Base-by-base conservation (phyloP, 441 rosid species). In the Dalechampia spathulata region DNA sequence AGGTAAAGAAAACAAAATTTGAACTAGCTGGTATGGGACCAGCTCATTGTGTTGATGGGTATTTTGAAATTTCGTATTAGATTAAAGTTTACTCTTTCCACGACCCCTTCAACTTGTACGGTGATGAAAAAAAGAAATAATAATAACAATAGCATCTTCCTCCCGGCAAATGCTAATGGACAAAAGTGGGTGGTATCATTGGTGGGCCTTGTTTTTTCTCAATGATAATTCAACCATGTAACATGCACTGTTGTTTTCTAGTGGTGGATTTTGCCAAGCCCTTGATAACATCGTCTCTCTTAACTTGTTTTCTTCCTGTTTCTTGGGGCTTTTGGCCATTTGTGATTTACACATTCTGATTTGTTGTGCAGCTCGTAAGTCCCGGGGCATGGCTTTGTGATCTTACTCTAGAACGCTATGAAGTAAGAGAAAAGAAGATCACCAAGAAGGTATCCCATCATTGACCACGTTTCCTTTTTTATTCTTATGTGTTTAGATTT, bases 311-410 rank as follows among this genome's bases (percentile, higher is more conserved):
- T n/a, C n/a, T n/a, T n/a, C n/a, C n/a, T n/a, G n/a, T n/a, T n/a
- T n/a, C n/a, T n/a, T n/a, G n/a, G n/a, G n/a, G n/a, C n/a, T n/a
- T n/a, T n/a, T n/a, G n/a, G n/a, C n/a, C n/a, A n/a, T n/a, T n/a
- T n/a, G n/a, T n/a, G n/a, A n/a, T n/a, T n/a, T n/a, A n/a, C n/a
- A n/a, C n/a, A 4, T 46, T 22, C 0, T 30, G 16, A 44, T 55
- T 40, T 8, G 23, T 13, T 41, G 6, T 26, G 44, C 71, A 80
- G 88, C 72, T 85, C 54, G 89, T 85, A 13, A 75, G 93, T 55
- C 93, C 93, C 0, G 93, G 93, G 20, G 57, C 84, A 17, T 85
- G 93, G 93, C 62, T 85, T 19, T 85, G 93, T 32, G 89, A 85
- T 68, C 62, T 85, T 58, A 85, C 93, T 13, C 71, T 85, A 11